Evolutionary conservation across 139 green algal genomes (phyloP).

Genomic region (Tetradesmus lagerheimii): DNA sequence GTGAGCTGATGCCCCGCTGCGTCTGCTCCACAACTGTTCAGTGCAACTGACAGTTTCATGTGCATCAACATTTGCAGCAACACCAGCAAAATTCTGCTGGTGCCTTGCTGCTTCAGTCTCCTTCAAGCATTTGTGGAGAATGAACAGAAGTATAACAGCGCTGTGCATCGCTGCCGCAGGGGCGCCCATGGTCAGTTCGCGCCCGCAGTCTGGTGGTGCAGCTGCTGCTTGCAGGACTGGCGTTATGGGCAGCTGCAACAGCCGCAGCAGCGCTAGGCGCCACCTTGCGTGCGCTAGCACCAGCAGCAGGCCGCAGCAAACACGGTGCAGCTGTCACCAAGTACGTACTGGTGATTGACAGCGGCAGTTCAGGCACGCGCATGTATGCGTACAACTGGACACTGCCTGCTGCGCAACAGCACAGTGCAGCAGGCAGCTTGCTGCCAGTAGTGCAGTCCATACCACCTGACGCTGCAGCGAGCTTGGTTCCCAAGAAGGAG

Average conservation of each 20-base stretch:
- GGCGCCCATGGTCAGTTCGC: background rate
- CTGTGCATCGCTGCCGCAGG: background rate
- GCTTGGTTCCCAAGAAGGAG: background rate
- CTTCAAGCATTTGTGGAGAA: too few relatives aligned
- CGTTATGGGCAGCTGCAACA: background rate
- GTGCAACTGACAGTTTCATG: background rate
- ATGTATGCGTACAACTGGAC: constrained; percentile 58
- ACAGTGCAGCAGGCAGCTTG: background rate
- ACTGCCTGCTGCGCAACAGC: background rate
- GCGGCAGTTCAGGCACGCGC: constrained; percentile 77
- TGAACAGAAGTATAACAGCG: background rate
- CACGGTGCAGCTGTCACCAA: background rate
- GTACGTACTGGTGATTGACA: constrained; percentile 74
- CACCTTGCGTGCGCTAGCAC: background rate
- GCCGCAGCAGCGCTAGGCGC: background rate
- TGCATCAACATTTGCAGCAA: background rate
- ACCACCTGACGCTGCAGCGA: constrained; percentile 20
- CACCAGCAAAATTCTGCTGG: background rate
- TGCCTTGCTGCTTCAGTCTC: background rate
- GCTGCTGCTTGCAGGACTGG: background rate
- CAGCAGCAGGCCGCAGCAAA: background rate
- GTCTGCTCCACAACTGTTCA: background rate
- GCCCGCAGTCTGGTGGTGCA: background rate
- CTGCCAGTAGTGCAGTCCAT: constrained; percentile 21
- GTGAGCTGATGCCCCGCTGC: background rate